These are phyloP conservation scores for Phyllosticta capitalensis DNA, from an alignment of 2,329 filamentous ascomycete species.

Conservation along the genomic window DNA sequence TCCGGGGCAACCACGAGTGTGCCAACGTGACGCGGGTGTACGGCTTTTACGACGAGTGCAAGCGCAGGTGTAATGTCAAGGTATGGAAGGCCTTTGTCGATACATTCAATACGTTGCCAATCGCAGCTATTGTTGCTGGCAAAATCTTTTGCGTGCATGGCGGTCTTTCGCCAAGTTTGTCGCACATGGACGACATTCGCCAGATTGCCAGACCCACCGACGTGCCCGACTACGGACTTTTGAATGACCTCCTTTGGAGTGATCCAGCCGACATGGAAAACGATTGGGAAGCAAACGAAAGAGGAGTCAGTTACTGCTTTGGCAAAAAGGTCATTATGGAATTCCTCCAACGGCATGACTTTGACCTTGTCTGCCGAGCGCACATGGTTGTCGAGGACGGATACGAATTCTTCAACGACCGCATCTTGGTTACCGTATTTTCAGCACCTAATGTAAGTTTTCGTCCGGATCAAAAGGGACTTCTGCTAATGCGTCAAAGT, in stretches of 20 bases:
- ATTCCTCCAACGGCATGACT: conserved; percentile 88
- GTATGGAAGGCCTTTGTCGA: conserved; percentile 98
- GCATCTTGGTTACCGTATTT: conserved; percentile 92
- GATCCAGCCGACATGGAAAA: conserved; percentile 97
- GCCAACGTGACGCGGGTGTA: conserved; percentile 93
- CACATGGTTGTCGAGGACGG: conserved; percentile 99
- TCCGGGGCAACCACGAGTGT: conserved; percentile 93
- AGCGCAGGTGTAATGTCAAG: conserved; percentile 90
- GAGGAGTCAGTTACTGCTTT: conserved; percentile 96
- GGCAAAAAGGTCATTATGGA: conserved; percentile 97
- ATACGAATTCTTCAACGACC: conserved; percentile 96
- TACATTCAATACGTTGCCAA: conserved; percentile 90
- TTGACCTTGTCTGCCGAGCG: conserved; percentile 91
- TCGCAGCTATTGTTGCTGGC: conserved; percentile 90
- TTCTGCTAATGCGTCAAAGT: conserved; percentile 44
- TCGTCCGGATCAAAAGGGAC: not conserved
- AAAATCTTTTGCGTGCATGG: conserved; percentile 99
- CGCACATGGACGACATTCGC: conserved; percentile 97
- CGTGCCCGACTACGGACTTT: conserved; percentile 88
- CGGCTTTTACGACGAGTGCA: conserved; percentile 97
- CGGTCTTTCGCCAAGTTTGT: conserved; percentile 80
- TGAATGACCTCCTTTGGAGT: conserved; percentile 95
- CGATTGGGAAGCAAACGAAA: conserved; percentile 95
- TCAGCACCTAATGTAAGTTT: conserved; percentile 85
- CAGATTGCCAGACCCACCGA: conserved; percentile 93